Evolutionary conservation across 371 early-diverging fungal species (phyloP), one percentile per base, ranked within the genome.

Genomic region (Gilbertella persicaria): DNA sequence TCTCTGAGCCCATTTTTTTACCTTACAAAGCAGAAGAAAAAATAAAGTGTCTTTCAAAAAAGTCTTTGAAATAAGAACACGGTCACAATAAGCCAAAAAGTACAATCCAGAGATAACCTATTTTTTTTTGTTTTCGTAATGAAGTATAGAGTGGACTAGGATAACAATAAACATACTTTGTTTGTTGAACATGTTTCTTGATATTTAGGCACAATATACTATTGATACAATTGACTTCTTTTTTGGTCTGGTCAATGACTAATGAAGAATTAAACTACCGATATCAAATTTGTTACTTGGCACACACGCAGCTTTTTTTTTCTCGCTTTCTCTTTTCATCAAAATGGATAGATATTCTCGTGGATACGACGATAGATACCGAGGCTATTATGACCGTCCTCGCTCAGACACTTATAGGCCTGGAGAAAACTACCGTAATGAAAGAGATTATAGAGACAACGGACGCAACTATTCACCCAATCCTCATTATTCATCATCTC

Each of bases 381-480:
- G 75, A 55, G 62, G 69, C 4, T 71, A 78, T 50, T 74, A 67
- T 42, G 70, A 72, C 13, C 51, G 74, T 20, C 75, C 78, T 5
- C 64, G 78, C 9, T 71, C 71, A 16, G 78, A 78, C 37, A 66
- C 71, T 2, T 74, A 74, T 47, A 33, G 78, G 17, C 70, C 78
- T 16, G 58, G 61, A n/a, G 78, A 78, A 52, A 69, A 50, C 17
- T 78, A 78, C 43, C 64, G 75, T 4, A 56, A 66, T 24, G 72
- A 71, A 19, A 53, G 73, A 51, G 66, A 70, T 41, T 74, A 73
- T 33, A 58, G 69, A 58, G 73, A 71, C 55, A 53, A 49, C 8
- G 52, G 60, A 21, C 62, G 72, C 25, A 64, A 49, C 33, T 66
- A 70, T 23, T 63, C 66, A 3, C 56, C 62, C 4, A 54, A 57